phyloP scores from a whole-genome alignment of 192 early-diverging fungal species.

The Coemansia sp. region DNA sequence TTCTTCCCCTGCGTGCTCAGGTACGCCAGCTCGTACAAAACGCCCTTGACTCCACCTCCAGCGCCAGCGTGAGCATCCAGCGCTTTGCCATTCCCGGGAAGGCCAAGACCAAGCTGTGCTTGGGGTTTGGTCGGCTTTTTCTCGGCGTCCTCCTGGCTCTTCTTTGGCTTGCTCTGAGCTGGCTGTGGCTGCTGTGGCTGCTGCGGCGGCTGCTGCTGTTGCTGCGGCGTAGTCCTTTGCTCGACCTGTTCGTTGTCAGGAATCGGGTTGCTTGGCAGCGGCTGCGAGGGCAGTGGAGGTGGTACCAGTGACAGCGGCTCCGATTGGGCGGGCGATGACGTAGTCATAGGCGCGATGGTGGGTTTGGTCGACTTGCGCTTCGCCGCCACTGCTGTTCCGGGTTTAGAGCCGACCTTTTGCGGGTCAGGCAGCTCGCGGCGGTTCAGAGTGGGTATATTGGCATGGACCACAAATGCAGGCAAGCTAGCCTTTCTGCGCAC shows the following conservation, averaged over 20 bases:
- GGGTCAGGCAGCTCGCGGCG: conserved; percentile 34
- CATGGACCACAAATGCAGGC: conserved; percentile 35
- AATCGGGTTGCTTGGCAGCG: background rate
- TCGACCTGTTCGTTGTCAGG: background rate
- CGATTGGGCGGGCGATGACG: background rate
- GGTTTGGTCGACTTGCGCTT: conserved; percentile 13
- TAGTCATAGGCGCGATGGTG: conserved; percentile 22
- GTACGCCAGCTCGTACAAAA: conserved; percentile 52
- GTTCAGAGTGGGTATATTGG: conserved; percentile 53
- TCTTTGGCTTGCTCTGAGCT: background rate
- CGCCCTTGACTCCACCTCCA: conserved; percentile 33
- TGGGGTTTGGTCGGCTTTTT: conserved; percentile 28
- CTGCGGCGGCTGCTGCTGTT: background rate
- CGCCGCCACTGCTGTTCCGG: background rate
- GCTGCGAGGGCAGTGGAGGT: background rate
- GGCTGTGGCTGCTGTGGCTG: background rate
- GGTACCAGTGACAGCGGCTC: background rate
- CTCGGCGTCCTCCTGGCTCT: background rate
- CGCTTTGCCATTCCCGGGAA: background rate
- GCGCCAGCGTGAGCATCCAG: background rate
- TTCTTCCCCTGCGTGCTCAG: conserved; percentile 55
- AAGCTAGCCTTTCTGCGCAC: conserved; percentile 35
- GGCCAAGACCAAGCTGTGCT: conserved; percentile 26
- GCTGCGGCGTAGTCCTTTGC: background rate
- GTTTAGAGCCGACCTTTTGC: conserved; percentile 13